phyloP scores from a whole-genome alignment of 2,329 filamentous ascomycete genomes.

The Fusarium oxysporum region DNA sequence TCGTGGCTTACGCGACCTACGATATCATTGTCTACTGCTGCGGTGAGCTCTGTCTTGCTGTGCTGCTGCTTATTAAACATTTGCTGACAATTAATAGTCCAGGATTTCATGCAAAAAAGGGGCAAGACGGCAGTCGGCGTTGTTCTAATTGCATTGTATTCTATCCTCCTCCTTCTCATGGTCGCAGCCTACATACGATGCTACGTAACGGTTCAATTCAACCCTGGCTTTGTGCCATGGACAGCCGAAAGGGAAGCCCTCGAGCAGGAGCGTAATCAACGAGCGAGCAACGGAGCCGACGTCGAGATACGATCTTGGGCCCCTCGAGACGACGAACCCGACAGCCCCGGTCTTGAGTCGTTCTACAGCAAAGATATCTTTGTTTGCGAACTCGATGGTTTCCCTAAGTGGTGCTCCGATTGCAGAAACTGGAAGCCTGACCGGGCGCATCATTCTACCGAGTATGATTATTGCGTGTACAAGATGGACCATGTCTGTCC shows the following conservation, averaged over 20 bases:
- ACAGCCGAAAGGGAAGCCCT: conserved; percentile 51
- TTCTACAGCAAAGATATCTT: conserved; percentile 90
- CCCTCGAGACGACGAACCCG: conserved; percentile 61
- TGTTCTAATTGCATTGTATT: conserved; percentile 78
- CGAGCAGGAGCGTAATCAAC: conserved; percentile 46
- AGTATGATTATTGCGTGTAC: conserved; percentile 81
- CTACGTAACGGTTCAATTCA: conserved; percentile 68
- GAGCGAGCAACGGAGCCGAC: conserved; percentile 39
- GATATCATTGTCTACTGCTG: conserved; percentile 75
- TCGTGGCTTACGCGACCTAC: conserved; percentile 78
- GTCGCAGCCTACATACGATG: conserved; percentile 77
- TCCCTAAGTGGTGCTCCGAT: conserved; percentile 86
- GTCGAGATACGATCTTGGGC: conserved; percentile 48
- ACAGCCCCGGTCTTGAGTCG: conserved; percentile 75
- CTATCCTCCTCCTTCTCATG: conserved; percentile 76
- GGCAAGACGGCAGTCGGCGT: conserved; percentile 69
- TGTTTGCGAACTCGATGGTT: conserved; percentile 83
- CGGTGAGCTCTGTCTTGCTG: conserved; percentile 61
- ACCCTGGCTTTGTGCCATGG: conserved; percentile 80
- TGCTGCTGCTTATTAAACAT: not conserved
- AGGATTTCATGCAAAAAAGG: conserved; percentile 71
- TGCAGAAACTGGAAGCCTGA: conserved; percentile 92
- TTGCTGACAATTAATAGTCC: conserved; percentile 56
- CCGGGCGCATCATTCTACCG: conserved; percentile 85
- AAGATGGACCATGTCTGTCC: conserved; percentile 98